Evolutionary conservation across 1,139 yeast genomes (phyloP), one percentile per base, ranked within the genome.

Genomic region (Scheffersomyces cryptocercus): DNA sequence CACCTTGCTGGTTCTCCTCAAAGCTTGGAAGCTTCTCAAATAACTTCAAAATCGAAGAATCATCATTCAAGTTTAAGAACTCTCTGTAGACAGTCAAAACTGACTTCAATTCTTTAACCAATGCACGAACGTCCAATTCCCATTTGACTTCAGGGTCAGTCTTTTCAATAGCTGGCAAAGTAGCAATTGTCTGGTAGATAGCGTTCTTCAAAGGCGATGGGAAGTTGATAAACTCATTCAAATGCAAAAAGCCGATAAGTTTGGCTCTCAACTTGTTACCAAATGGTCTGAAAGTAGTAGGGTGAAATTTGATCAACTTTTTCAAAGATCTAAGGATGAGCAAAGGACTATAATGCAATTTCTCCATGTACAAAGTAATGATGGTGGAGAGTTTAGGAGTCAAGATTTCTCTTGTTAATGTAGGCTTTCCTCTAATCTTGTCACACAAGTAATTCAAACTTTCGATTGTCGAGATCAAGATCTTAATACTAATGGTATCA

Each of bases 271-370:
- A 77, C 55, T 84, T 84, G 49, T 79, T 77, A 9, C 84, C 85
- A 65, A 75, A 84, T 8, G 96, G 96, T 61, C 93, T 78, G 59
- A 88, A 87, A 3, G 96, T 85, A 4, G 95, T 87, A 1, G 95
- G 79, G 59, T 87, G 88, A 48, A 76, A 71, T 36, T 67, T 64
- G 39, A 86, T 67, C 14, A 85, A 61, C 15, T 64, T 67, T 44
- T 69, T 69, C 49, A 88, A 65, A 1, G 85, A 73, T 2, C 73
- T 73, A 24, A 85, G 60, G 28, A 77, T 60, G 28, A 73, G 58
- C 33, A 52, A 54, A 1, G 84, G 83, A 26, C 62, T 55, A 40
- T 59, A 55, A 13, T 61, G 63, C 20, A 82, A 58, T 44, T 70
- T 63, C 14, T 70, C 78, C 44, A 88, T 59, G 50, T 85, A 72